phyloP scores from a whole-genome alignment of 2,329 filamentous ascomycete genomes.

The Cladosporium sp. region DNA sequence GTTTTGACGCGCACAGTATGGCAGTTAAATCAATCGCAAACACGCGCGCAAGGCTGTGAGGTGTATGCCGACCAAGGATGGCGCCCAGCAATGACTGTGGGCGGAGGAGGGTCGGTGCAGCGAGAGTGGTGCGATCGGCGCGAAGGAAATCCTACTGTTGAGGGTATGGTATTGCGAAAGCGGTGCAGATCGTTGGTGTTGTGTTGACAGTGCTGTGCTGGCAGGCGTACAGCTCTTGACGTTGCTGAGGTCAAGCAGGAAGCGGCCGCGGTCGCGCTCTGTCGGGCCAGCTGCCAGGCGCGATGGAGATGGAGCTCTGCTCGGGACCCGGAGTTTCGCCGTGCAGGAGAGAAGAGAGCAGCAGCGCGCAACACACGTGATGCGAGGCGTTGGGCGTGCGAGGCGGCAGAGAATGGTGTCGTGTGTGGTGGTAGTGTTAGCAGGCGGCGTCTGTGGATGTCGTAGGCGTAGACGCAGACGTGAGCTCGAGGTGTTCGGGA shows the following conservation, averaged over 20 bases:
- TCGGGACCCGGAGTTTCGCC: neutral
- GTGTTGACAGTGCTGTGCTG: neutral
- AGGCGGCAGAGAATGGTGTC: neutral
- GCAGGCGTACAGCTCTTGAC: constrained; percentile 3
- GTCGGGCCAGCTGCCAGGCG: constrained; percentile 1
- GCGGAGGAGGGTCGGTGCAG: neutral
- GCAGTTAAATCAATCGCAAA: neutral
- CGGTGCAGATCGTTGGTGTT: neutral
- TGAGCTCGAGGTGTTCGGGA: neutral
- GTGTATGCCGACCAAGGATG: neutral
- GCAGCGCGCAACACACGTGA: constrained; percentile 1
- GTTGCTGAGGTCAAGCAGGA: neutral
- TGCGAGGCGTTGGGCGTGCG: neutral
- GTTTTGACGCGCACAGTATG: constrained; percentile 1
- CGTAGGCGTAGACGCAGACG: neutral
- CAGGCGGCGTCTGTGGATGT: neutral
- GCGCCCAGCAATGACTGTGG: neutral
- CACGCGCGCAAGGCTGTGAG: constrained; percentile 2
- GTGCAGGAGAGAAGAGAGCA: neutral
- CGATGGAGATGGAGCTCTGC: neutral
- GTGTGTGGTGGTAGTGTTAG: neutral
- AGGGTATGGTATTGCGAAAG: neutral
- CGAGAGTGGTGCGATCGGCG: neutral
- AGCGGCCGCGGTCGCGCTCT: constrained; percentile 4
- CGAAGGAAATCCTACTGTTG: neutral